These are phyloP conservation scores for Trichophyton simii DNA, from an alignment of 2,329 filamentous ascomycete genomes.

Conservation along the genomic window DNA sequence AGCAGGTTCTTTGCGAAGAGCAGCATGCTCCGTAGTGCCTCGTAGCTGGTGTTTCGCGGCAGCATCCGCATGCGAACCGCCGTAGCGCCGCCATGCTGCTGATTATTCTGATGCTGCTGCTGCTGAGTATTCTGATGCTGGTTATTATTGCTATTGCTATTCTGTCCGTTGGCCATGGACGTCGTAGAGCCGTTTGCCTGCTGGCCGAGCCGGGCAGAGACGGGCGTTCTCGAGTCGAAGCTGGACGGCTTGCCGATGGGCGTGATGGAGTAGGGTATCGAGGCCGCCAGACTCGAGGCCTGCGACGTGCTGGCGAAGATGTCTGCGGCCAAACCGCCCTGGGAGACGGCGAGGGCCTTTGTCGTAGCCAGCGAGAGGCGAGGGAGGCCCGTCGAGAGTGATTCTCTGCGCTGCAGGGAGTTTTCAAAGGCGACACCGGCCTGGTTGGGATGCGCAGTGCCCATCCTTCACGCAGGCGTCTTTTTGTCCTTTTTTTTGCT, in stretches of 20 bases:
- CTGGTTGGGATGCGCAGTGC: slow-evolving; percentile 9
- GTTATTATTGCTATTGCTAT: no score
- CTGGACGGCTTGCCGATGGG: slow-evolving; percentile 27
- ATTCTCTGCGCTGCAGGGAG: slow-evolving; percentile 9
- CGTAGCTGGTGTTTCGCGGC: slow-evolving; percentile 45
- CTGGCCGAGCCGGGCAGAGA: background rate
- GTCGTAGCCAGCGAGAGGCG: slow-evolving; percentile 15
- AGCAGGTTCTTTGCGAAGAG: slow-evolving; percentile 53
- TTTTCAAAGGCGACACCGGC: slow-evolving; percentile 8
- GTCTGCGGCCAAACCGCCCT: slow-evolving; percentile 34
- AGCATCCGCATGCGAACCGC: slow-evolving; percentile 48
- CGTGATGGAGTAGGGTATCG: slow-evolving; percentile 29
- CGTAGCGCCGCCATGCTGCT: slow-evolving; percentile 19
- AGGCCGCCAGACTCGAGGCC: slow-evolving; percentile 22
- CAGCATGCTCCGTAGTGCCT: slow-evolving; percentile 49
- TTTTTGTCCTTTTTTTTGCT: background rate
- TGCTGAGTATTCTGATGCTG: background rate
- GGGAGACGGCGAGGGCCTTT: slow-evolving; percentile 26
- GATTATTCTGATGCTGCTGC: background rate
- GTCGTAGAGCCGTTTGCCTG: background rate
- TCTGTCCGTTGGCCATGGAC: background rate
- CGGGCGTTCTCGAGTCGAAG: slow-evolving; percentile 16
- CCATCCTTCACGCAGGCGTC: background rate
- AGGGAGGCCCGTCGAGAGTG: slow-evolving; percentile 5
- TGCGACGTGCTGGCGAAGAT: slow-evolving; percentile 30